Evolutionary conservation across 371 early-diverging fungal genomes (phyloP), one percentile per base, ranked within the genome.

Genomic region (Rhizopus delemar): DNA sequence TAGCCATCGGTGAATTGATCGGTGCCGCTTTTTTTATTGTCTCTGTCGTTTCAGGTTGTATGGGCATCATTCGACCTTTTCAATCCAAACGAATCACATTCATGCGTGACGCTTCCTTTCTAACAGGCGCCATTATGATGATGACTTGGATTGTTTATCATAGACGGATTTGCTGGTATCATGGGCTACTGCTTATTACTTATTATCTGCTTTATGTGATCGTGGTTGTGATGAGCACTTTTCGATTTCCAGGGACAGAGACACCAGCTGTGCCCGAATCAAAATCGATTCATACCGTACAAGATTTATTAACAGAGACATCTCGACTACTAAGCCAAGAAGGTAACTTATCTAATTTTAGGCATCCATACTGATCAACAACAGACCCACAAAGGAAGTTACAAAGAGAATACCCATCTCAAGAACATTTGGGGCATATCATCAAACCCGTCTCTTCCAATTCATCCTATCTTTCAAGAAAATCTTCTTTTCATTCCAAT

Each of bases 1-100:
- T 93, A 49, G 93, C 93, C 9, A 75, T 93, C 8, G 93, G 93
- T 22, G 91, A 92, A 59, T 78, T 93, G 8, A 82, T 93, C 34
- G 93, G 93, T 5, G 88, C 90, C 16, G 90, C 91, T 0, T 85
- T 86, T 32, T 92, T 92, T 55, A 86, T 91, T 46, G 78, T 85
- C 3, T 75, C 87, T 6, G 80, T 92, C 2, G 93, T 93, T 2
- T 80, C 86, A 11, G 90, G 93, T 35, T 78, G 84, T 9, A 89
- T 92, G 78, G 88, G 89, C 4, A 80, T 90, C 6, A 72, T 86
- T 33, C 73, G 81, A 6, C 82, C 84, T 2, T 91, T 90, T 56
- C 71, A 67, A 57, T 88, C 92, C 4, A 78, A 76, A 53, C 66
- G 75, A 5, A 73, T 79, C 6, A 81, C 90, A 1, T 90, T 90